Base-by-base conservation (phyloP, 805 yeast species). In the Candida succiphila region DNA sequence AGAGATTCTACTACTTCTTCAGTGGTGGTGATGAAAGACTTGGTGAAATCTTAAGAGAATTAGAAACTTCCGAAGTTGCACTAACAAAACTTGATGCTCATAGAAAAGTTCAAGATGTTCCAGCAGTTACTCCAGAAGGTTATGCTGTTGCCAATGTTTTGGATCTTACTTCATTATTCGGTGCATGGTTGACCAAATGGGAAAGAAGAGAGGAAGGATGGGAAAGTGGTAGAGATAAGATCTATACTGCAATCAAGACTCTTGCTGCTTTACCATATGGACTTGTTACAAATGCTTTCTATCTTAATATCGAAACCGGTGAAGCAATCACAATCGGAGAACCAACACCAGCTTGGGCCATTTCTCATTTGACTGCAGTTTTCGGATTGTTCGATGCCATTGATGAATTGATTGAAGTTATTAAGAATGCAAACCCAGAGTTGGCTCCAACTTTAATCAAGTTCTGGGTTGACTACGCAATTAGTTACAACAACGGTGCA, bases 271-370 rank as follows among this genome's bases (percentile, higher is more conserved):
- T 21, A 20, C 37, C 32, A 14, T 32, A 34, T 31, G 40, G 38
- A 6, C 35, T 37, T 10, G 40, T 21, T 9, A 30, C 25, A 17
- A 37, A 34, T 27, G 31, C 33, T 14, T 26, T 27, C 16, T 32
- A 17, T n/a, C 15, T 37, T 33, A 37, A 37, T 22, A 36, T 31
- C 15, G 17, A 24, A n/a, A 34, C 38, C 7, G 38, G 40, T 34
- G 40, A 31, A 13, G 24, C 31, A 18, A 28, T 28, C 12, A 18
- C 36, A 7, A 33, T 37, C 14, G 38, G 38, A 13, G 35, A 37
- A 12, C 36, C 40, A 21, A 35, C 40, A 14, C 36, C 40, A 14
- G 36, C 32, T 6, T 37, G 40, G 40, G 36, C 35, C 4, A 32
- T 37, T 26, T 29, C 39, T 17, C 40, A 37, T 28, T 37, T 37